phyloP scores from a whole-genome alignment of 352 stramenopile species.

The Phytophthora boehmeriae region DNA sequence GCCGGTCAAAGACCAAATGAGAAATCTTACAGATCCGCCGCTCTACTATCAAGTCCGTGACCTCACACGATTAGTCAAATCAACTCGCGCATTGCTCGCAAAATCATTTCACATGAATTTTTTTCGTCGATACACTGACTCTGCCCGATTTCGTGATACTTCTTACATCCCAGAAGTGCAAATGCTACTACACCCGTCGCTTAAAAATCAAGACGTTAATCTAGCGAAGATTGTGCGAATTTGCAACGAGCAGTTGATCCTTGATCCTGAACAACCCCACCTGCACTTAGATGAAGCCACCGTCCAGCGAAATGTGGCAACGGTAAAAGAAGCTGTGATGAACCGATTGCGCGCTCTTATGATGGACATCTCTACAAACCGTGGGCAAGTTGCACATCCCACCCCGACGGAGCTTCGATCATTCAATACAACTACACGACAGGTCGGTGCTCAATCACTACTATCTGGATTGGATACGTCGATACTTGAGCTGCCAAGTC shows the following conservation, averaged over 20 bases:
- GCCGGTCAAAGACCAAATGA: not conserved
- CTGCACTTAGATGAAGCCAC: not conserved
- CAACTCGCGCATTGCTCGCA: not conserved
- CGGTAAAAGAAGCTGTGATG: slow-evolving; percentile 11
- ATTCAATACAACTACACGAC: too few species aligned
- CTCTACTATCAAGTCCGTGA: slow-evolving; percentile 4
- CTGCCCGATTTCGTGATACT: not conserved
- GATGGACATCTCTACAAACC: too few species aligned
- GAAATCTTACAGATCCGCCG: too few species aligned
- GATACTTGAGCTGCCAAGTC: too few species aligned
- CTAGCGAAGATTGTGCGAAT: slow-evolving; percentile 6
- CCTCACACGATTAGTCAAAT: not conserved
- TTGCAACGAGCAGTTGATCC: slow-evolving; percentile 12
- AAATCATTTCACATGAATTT: slow-evolving; percentile 12
- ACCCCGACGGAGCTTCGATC: too few species aligned
- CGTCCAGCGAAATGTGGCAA: slow-evolving; percentile 3
- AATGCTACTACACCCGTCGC: slow-evolving; percentile 9
- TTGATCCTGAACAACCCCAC: slow-evolving; percentile 9
- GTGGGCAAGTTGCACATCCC: too few species aligned
- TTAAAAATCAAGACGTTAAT: slow-evolving; percentile 11
- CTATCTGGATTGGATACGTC: too few species aligned
- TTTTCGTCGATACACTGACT: slow-evolving; percentile 12
- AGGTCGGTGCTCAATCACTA: too few species aligned
- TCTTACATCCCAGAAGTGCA: slow-evolving; percentile 15
- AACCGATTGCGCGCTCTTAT: slow-evolving; percentile 7